phyloP scores from a whole-genome alignment of 2,329 filamentous ascomycete species.

The Ceratocystis diversiconidia region DNA sequence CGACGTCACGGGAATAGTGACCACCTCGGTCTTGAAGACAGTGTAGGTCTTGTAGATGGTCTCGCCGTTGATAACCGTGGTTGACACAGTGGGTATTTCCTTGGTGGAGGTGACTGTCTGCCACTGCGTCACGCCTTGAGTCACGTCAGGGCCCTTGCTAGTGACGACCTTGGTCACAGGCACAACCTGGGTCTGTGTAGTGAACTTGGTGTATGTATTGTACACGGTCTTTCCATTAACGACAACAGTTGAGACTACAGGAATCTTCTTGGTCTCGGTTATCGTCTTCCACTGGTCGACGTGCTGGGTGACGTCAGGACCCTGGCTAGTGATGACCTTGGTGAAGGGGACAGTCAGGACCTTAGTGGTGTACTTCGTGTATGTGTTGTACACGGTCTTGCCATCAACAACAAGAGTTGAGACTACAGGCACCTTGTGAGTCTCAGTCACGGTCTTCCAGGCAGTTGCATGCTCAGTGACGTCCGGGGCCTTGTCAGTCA shows the following conservation, averaged over 20 bases:
- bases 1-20: neutral
- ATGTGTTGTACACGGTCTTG: conserved; percentile 1
- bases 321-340: conserved; percentile 7
- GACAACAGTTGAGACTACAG: neutral
- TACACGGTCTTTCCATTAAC: neutral
- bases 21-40: conserved; percentile 4
- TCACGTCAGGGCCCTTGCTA: conserved; percentile 12
- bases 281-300: conserved; percentile 1
- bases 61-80: conserved; percentile 12
- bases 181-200: neutral
- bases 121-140: neutral
- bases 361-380: conserved; percentile 1
- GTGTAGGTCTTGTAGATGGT: conserved; percentile 5
- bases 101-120: conserved; percentile 9
- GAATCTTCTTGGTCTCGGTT: conserved; percentile 1
- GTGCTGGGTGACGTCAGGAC: conserved; percentile 7
- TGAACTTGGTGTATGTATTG: conserved; percentile 2
- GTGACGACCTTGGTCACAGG: conserved; percentile 7
- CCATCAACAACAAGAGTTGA: conserved; percentile 7
- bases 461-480: conserved; percentile 3
- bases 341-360: conserved; percentile 4
- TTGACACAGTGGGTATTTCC: conserved; percentile 4
- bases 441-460: conserved; percentile 9
- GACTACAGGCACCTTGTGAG: neutral
- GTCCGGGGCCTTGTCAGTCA: conserved; percentile 19